Base-by-base conservation (phyloP, 345 rosid species). In the Trapa bicornis region DNA sequence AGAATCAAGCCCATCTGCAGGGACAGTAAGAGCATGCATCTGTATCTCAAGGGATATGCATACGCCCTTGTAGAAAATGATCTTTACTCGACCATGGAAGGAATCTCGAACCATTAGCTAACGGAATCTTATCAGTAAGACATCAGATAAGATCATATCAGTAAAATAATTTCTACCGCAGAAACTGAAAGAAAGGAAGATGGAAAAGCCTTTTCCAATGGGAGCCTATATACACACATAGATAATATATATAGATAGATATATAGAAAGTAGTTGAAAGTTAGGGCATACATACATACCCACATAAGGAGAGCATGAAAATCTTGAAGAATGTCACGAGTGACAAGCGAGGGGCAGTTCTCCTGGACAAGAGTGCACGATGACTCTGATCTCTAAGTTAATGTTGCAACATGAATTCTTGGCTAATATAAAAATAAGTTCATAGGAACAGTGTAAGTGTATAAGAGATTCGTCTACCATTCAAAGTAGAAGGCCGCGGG, bases 401-500 rank as follows among this genome's bases (percentile, higher is more conserved):
- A 22, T 22, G 29, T 22, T 22, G 29, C 29, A 22, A 22, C 29
- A 22, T 22, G 29, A 22, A 22, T 22, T 22, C 29, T 22, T 22
- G 29, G 29, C 29, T 22, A 22, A 22, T 22, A 22, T 22, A 22
- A 22, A 22, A 22, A 22, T 22, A 22, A 50, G 14, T 50, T 15
- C 14, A 3, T 1, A 50, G 56, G 6, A 50, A 17, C n/a, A 4
- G 6, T 3, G 6, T 7, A 6, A 17, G n/a, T 50, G 22, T 58
- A 9, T 56, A 16, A 29, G 37, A 3, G 43, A 41, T 57, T 11
- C 3, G 29, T 22, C 47, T 84, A 93, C 98, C 97, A 76, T 71
- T 93, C 96, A 15, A 87, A 78, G 70, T 79, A 77, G 69, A 87
- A 67, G 65, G 96, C 87, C 1, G 90, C 56, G 70, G 97, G 98